These are phyloP conservation scores for Suhomyces bribrorum DNA, from an alignment of 1,139 yeast genomes.

Conservation along the genomic window DNA sequence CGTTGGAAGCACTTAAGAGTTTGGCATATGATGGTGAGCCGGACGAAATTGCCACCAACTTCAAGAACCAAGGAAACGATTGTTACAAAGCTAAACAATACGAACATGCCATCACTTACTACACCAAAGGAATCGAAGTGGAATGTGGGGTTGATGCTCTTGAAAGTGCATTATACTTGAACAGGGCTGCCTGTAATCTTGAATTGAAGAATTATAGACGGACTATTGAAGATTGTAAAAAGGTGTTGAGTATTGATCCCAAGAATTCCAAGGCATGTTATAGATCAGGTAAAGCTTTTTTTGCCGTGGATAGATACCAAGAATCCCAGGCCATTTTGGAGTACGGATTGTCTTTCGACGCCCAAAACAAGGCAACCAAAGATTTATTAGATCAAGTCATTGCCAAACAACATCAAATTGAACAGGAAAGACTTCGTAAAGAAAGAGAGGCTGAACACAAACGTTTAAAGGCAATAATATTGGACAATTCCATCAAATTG, in stretches of 20 bases:
- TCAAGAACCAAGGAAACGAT: constrained; percentile 92
- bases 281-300: constrained; percentile 81
- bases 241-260: constrained; percentile 65
- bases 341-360: constrained; percentile 64
- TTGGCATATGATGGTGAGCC: constrained; percentile 97
- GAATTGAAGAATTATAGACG: constrained; percentile 81
- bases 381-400: constrained; percentile 41
- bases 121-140: constrained; percentile 77
- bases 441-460: constrained; percentile 36
- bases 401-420: constrained; percentile 39
- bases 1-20: constrained; percentile 85
- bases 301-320: constrained; percentile 62
- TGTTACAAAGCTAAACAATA: constrained; percentile 70
- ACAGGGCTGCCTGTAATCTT: constrained; percentile 90
- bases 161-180: constrained; percentile 65
- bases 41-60: constrained; percentile 83
- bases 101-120: constrained; percentile 73
- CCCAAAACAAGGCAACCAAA: constrained; percentile 55
- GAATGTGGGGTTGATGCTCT: constrained; percentile 55
- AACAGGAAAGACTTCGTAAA: constrained; percentile 30
- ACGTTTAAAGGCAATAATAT: constrained; percentile 34
- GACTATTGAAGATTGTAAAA: constrained; percentile 84
- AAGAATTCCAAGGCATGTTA: constrained; percentile 79
- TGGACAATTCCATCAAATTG: constrained; percentile 54
- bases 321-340: constrained; percentile 70